Percentiles rank a stretch among this genome's conserved stretches.
Conservation (phyloP, 2,329 filamentous ascomycete genomes). For the Coniochaeta sp. region DNA sequence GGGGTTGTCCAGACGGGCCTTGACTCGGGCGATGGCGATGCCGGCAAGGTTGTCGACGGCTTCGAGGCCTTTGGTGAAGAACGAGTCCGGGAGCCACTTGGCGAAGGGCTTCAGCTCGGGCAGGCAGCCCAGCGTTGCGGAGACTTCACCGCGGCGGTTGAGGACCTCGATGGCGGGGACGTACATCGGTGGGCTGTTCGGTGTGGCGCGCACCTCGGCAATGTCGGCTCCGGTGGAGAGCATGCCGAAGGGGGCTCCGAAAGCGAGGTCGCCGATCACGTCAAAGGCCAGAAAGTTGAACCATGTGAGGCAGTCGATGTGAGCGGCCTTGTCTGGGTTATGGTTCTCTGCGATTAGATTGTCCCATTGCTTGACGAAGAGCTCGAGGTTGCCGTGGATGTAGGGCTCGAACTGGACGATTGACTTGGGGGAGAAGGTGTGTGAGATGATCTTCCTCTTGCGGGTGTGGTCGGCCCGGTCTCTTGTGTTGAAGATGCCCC, state of each 20-base stretch:
- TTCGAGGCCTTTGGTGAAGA: constrained; percentile 67
- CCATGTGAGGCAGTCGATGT: constrained; percentile 70
- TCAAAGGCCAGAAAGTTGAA: constrained; percentile 60
- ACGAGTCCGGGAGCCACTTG: constrained; percentile 71
- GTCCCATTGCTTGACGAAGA: constrained; percentile 69
- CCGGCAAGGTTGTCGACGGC: constrained; percentile 77
- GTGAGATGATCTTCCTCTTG: constrained; percentile 82
- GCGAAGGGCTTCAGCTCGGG: constrained; percentile 73
- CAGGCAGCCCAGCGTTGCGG: constrained; percentile 67
- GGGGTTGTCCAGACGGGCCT: constrained; percentile 63
- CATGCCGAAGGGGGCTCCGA: constrained; percentile 79
- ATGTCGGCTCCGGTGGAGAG: constrained; percentile 67
- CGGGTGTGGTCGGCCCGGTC: constrained; percentile 74
- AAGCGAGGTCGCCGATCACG: constrained; percentile 52
- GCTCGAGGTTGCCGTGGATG: constrained; percentile 70
- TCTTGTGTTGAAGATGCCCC: constrained; percentile 84
- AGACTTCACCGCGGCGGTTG: constrained; percentile 82
- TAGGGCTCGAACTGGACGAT: constrained; percentile 83
- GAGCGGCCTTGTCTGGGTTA: constrained; percentile 44
- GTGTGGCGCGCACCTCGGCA: constrained; percentile 61
- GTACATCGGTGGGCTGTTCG: constrained; percentile 55
- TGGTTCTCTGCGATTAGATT: constrained; percentile 38
- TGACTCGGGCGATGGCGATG: constrained; percentile 79
- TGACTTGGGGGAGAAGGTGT: constrained; percentile 79
- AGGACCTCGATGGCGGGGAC: constrained; percentile 80